Evolutionary conservation across 2,329 filamentous ascomycete genomes (phyloP).

Genomic region (Penicillium sp.): DNA sequence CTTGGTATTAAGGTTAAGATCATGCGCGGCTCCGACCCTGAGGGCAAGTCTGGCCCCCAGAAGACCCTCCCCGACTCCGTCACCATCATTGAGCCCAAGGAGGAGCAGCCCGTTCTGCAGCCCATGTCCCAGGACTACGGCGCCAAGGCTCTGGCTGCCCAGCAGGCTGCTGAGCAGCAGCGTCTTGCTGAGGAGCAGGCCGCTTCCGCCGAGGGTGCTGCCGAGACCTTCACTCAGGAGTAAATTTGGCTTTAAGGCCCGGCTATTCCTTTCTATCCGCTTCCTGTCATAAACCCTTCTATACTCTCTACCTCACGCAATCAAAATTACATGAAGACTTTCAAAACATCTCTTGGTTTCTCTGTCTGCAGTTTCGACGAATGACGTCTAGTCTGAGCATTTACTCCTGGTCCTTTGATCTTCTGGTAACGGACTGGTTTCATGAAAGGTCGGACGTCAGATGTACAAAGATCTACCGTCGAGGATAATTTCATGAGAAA

Average conservation of each 20-base stretch:
- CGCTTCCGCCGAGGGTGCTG: constrained; percentile 50
- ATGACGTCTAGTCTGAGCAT: neutral
- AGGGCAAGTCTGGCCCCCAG: constrained; percentile 97
- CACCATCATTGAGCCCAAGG: constrained; percentile 99
- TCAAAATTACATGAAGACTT: constrained; percentile 42
- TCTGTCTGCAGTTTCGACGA: constrained; percentile 1
- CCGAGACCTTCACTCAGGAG: constrained; percentile 52
- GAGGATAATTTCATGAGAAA: constrained; percentile 6
- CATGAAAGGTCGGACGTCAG: constrained; percentile 1
- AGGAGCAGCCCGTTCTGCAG: constrained; percentile 93
- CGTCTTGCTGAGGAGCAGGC: constrained; percentile 63
- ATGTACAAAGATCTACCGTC: constrained; percentile 8
- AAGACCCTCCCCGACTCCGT: constrained; percentile 98
- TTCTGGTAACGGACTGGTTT: neutral
- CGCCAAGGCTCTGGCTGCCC: constrained; percentile 77
- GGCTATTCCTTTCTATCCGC: constrained; percentile 32
- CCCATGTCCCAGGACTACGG: constrained; percentile 99
- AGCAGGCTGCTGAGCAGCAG: constrained; percentile 59
- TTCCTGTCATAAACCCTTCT: constrained; percentile 39
- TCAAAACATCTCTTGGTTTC: constrained; percentile 18
- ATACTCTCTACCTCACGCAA: constrained; percentile 42
- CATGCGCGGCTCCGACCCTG: constrained; percentile 99
- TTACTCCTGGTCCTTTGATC: neutral
- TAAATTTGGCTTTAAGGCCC: constrained; percentile 43
- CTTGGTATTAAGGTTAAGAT: constrained; percentile 99